A percentile compares a stretch with the other conserved stretches of the same genome.
phyloP scores from a whole-genome alignment of 1,139 yeast genomes.

The Yamadazyma trypodendri region DNA sequence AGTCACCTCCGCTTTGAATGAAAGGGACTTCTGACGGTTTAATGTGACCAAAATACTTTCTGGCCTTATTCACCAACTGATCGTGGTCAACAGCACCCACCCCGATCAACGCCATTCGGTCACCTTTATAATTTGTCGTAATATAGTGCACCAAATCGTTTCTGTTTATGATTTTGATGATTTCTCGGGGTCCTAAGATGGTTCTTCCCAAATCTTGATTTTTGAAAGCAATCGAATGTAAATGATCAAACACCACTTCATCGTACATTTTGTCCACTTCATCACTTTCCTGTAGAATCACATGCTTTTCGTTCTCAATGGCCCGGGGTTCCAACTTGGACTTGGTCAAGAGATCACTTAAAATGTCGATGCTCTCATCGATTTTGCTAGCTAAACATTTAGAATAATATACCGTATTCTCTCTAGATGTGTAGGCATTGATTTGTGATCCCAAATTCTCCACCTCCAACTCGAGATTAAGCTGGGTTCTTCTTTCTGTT shows the following conservation, averaged over 20 bases:
- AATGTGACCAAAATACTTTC: slow-evolving; percentile 73
- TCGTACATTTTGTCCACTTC: slow-evolving; percentile 98
- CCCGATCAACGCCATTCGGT: slow-evolving; percentile 95
- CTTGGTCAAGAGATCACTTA: slow-evolving; percentile 85
- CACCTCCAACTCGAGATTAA: slow-evolving; percentile 83
- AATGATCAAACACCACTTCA: slow-evolving; percentile 95
- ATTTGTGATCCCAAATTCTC: slow-evolving; percentile 96
- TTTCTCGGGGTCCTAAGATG: slow-evolving; percentile 91
- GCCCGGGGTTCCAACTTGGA: slow-evolving; percentile 81
- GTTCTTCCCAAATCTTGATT: slow-evolving; percentile 95
- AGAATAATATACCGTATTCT: slow-evolving; percentile 95
- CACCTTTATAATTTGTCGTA: slow-evolving; percentile 86
- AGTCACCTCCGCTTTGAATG: slow-evolving; percentile 74
- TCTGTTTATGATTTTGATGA: slow-evolving; percentile 77
- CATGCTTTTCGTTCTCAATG: slow-evolving; percentile 93
- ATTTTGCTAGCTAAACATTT: slow-evolving; percentile 80
- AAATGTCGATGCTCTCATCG: slow-evolving; percentile 80
- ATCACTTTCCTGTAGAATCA: slow-evolving; percentile 92
- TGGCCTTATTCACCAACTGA: slow-evolving; percentile 73
- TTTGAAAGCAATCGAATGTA: slow-evolving; percentile 88
- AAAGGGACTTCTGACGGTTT: slow-evolving; percentile 62
- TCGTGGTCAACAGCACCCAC: slow-evolving; percentile 93
- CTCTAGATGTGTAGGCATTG: slow-evolving; percentile 96
- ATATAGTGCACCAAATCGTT: slow-evolving; percentile 79
- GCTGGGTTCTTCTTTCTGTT: slow-evolving; percentile 77